Base-by-base conservation (phyloP, 2,329 filamentous ascomycete species). In the Aspergillus ruber region DNA sequence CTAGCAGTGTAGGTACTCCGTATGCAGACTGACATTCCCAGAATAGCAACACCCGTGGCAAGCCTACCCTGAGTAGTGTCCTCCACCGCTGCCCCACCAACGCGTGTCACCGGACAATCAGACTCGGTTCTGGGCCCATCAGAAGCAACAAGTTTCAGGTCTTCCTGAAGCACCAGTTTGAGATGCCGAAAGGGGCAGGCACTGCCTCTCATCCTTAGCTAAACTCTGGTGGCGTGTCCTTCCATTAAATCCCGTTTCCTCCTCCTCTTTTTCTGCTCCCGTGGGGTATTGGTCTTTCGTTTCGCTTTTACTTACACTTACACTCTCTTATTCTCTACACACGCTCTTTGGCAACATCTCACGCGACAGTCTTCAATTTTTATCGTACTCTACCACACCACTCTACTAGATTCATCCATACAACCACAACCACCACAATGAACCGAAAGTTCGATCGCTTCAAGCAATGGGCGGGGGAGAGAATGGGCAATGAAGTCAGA, bases 391-490 rank as follows among this genome's bases (percentile, higher is more conserved):
- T 35, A 35, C 6, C 33, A 12, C 33, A 9, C 6, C 4, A 8
- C 17, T 7, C 18, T 41, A n/a, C 38, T 23, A 20, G 10, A 13
- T 41, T 41, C 9, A 20, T 50, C 44, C 9, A 27, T 23, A 20
- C 38, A 44, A 17, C 42, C 41, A 42, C 40, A 32, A 49, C 32
- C 17, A 46, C 20, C 38, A 29, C 32, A 4, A 53, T 48, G 68
- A 84, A 82, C 71, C 95, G 95, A 78, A 95, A 94, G 68, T 83
- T 97, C 66, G 91, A 90, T 73, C 86, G 91, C 64, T 85, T 95
- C 76, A 94, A 91, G 76, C 91, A 97, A 85, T 97, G 91, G 91
- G 89, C 90, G 33, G 89, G 89, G 58, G 91, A 97, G 74, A 88
- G 90, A 73, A 95, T 97, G 88, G 91, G 91, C 60, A 82, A 82